Evolutionary conservation across 768 basidiomycete genomes (phyloP), one percentile per base, ranked within the genome.

Genomic region (Leucocoprinus birnbaumii): DNA sequence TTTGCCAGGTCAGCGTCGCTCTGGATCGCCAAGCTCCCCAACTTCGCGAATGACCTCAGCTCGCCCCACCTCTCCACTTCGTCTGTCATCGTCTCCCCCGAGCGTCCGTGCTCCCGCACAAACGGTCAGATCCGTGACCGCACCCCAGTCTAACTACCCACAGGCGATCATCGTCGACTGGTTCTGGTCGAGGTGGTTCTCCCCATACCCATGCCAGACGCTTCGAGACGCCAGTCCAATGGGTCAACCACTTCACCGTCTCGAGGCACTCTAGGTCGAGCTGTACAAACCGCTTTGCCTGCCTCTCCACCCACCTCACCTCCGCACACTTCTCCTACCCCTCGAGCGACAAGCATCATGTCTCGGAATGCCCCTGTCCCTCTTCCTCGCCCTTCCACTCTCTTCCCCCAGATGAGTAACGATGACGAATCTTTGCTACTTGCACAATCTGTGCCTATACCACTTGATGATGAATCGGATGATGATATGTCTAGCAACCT

Each of bases 391-490:
- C 74, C 77, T 41, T 80, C 82, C 6, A 68, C 72, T 3, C 58
- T 76, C 38, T 71, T 80, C 41, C 68, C 76, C 24, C 72, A 73
- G 59, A 63, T 63, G 27, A 49, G 72, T 16, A 66, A 70, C 42
- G 70, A 66, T 56, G 81, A 89, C 37, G 80, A 87, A 40, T 84
- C 86, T 24, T 72, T 91, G 3, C 78, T 92, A 37, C 72, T 86
- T 43, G 88, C 90, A 1, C 82, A 85, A 55, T 74, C 75, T 22
- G 84, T 90, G 37, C 91, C 89, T n/a, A 76, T 90, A 18, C 89
- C 90, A 2, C 85, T 83, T 59, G 83, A 81, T 55, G 81, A 86
- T 61, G 89, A 90, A 62, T 87, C 84, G 0, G 89, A 89, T 35
- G 76, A 74, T 62, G 82, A 81, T 47, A 73, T 78, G 21, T 80